Evolutionary conservation across 164 flowering plant genomes (phyloP).

Genomic region (Vitis labrusca): DNA sequence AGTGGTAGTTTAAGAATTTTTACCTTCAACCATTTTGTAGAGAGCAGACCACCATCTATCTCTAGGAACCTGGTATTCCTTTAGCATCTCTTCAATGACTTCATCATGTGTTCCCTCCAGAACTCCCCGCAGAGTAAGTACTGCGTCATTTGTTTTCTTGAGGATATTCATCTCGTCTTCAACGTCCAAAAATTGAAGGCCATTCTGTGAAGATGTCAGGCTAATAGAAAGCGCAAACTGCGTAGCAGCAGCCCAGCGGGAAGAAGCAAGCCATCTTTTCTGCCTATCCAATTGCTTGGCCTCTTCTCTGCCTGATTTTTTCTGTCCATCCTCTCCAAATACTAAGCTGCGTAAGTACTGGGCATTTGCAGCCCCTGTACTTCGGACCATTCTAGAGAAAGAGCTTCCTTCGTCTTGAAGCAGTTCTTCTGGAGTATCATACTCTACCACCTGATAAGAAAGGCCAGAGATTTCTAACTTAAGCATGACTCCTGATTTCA

Average conservation of each 20-base stretch:
- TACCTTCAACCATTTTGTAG: conserved; percentile 85
- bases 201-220: conserved; percentile 67
- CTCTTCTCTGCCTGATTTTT: conserved; percentile 29
- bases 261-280: conserved; percentile 61
- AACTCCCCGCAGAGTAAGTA: conserved; percentile 68
- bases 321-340: conserved; percentile 34
- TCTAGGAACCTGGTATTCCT: conserved; percentile 51
- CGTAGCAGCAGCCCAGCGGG: conserved; percentile 82
- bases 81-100: conserved; percentile 55
- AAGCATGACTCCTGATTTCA: neutral
- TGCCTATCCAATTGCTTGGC: conserved; percentile 32
- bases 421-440: conserved; percentile 47
- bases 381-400: conserved; percentile 59
- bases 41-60: conserved; percentile 91
- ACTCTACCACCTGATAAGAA: conserved; percentile 43
- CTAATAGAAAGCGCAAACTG: conserved; percentile 64
- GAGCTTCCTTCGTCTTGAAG: conserved; percentile 38
- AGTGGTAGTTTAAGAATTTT: no score
- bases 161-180: conserved; percentile 59
- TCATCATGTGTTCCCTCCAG: conserved; percentile 77
- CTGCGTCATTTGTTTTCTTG: conserved; percentile 75
- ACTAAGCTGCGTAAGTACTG: conserved; percentile 44
- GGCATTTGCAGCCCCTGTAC: conserved; percentile 64
- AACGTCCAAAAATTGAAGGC: conserved; percentile 53
- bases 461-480: neutral